These are phyloP conservation scores for Helicostylum pulchrum DNA, from an alignment of 192 early-diverging fungal species.

Conservation along the genomic window DNA sequence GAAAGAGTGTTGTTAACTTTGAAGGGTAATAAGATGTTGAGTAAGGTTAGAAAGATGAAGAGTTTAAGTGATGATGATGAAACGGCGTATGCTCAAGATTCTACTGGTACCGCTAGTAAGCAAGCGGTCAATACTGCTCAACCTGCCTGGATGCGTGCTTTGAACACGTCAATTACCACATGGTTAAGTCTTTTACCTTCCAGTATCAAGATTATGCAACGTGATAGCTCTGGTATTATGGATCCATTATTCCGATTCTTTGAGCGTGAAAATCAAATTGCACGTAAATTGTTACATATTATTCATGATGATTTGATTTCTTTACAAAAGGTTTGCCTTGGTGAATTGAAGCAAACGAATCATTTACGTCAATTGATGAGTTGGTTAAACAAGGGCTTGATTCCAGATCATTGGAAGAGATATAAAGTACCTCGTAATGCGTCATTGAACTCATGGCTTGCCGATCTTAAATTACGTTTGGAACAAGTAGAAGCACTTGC, in stretches of 20 bases:
- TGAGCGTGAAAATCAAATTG: conserved; percentile 72
- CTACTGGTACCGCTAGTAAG: neutral
- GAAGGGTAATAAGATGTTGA: conserved; percentile 80
- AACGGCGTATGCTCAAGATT: conserved; percentile 42
- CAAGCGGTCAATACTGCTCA: conserved; percentile 34
- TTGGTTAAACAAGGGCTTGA: conserved; percentile 64
- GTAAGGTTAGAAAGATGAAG: conserved; percentile 83
- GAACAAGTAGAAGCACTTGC: conserved; percentile 57
- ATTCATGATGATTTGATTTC: conserved; percentile 68
- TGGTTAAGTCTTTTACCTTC: conserved; percentile 59
- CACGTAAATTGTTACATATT: conserved; percentile 50
- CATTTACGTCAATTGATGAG: conserved; percentile 69
- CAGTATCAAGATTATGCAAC: conserved; percentile 22
- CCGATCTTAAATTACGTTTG: conserved; percentile 69
- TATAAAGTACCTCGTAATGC: conserved; percentile 61
- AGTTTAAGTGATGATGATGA: conserved; percentile 82
- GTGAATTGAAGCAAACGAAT: conserved; percentile 85
- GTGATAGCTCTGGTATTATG: conserved; percentile 38
- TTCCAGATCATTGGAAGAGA: conserved; percentile 69
- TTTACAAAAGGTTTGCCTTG: conserved; percentile 65
- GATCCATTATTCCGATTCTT: conserved; percentile 83
- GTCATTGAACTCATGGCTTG: conserved; percentile 67
- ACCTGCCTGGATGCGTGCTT: conserved; percentile 75
- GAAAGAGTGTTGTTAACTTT: conserved; percentile 84
- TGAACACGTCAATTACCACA: conserved; percentile 48